Conservation (phyloP, 306 rosid genomes). For the Cucurbita argyrosperma region DNA sequence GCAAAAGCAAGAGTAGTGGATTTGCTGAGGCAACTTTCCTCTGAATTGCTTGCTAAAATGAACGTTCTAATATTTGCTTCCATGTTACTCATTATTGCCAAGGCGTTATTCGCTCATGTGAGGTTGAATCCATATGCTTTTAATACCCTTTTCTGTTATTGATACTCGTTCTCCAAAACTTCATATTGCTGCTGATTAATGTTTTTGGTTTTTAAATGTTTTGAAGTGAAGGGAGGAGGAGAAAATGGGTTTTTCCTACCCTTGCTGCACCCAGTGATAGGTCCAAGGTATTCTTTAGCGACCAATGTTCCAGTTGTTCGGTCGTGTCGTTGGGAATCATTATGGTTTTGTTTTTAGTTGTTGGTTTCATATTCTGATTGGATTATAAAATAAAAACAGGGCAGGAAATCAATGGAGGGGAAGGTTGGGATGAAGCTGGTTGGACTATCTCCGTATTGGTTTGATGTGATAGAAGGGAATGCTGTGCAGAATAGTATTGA, state of each 20-base stretch:
- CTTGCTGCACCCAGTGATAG: constrained; percentile 26
- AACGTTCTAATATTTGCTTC: constrained; percentile 81
- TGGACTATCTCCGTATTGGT: constrained; percentile 87
- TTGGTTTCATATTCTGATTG: background rate
- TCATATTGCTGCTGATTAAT: background rate
- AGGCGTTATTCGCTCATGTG: constrained; percentile 88
- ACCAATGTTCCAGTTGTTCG: background rate
- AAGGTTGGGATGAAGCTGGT: constrained; percentile 45
- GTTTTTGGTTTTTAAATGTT: constrained; percentile 1
- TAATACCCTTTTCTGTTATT: background rate
- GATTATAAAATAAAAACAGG: constrained; percentile 23
- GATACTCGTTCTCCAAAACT: background rate
- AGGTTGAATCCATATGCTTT: constrained; percentile 43
- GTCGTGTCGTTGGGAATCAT: background rate
- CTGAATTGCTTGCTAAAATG: constrained; percentile 57
- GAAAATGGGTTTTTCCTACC: constrained; percentile 81
- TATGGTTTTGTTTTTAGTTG: no score
- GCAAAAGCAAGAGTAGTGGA: constrained; percentile 66
- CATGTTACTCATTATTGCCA: constrained; percentile 69
- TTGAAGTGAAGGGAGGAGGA: constrained; percentile 92
- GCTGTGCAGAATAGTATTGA: constrained; percentile 71
- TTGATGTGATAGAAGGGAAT: constrained; percentile 63
- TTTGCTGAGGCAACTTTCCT: constrained; percentile 64
- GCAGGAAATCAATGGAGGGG: constrained; percentile 16
- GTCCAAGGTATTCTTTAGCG: constrained; percentile 33